Conservation (phyloP, 257 asterid species). For the Ilex asprella region DNA sequence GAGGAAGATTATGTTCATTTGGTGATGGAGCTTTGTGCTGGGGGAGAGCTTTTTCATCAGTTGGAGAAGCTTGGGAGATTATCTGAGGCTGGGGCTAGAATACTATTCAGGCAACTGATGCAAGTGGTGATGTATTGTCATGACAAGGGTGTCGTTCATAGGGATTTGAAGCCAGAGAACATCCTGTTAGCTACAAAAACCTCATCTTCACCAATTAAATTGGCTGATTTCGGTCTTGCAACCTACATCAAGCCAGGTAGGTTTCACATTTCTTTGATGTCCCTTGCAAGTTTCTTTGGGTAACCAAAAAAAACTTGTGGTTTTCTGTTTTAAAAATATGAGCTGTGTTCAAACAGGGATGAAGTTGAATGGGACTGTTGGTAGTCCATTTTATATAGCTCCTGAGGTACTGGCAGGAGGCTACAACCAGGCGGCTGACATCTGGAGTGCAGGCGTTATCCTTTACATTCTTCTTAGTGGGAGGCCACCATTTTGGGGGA, state of each 20-base stretch:
- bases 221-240: slow-evolving; percentile 86
- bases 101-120: slow-evolving; percentile 57
- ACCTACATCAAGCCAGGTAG: slow-evolving; percentile 57
- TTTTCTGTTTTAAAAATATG: not conserved
- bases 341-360: slow-evolving; percentile 38
- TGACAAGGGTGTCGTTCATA: slow-evolving; percentile 66
- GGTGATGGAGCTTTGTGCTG: slow-evolving; percentile 89
- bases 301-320: not conserved
- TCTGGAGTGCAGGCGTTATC: slow-evolving; percentile 85
- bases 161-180: slow-evolving; percentile 82
- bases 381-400: slow-evolving; percentile 85
- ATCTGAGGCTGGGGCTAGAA: slow-evolving; percentile 54
- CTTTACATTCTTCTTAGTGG: slow-evolving; percentile 80
- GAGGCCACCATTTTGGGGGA: slow-evolving; percentile 79
- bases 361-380: slow-evolving; percentile 62
- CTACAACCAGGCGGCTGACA: slow-evolving; percentile 72
- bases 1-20: slow-evolving; percentile 73
- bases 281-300: not conserved
- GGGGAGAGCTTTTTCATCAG: slow-evolving; percentile 78
- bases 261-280: slow-evolving; percentile 2
- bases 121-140: slow-evolving; percentile 68
- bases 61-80: slow-evolving; percentile 75
- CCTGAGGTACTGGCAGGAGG: slow-evolving; percentile 78
- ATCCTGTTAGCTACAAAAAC: slow-evolving; percentile 60
- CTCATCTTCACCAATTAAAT: slow-evolving; percentile 62